Evolutionary conservation across 139 green algal species (phyloP).

Genomic region (Chlorokybus atmophyticus): DNA sequence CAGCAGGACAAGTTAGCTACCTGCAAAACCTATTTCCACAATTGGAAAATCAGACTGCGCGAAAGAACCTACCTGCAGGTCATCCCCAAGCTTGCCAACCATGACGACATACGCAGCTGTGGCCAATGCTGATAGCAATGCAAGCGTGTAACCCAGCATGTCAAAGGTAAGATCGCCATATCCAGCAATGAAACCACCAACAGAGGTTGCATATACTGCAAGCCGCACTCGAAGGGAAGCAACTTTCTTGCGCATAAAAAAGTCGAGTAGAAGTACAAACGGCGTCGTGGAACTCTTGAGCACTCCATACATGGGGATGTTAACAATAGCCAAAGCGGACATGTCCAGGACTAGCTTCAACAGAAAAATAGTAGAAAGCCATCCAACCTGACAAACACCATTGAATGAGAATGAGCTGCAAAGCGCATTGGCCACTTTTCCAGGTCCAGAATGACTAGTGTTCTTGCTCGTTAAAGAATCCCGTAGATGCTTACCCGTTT

Average conservation of each 20-base stretch:
- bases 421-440: not conserved
- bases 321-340: constrained; percentile 27
- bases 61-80: constrained; percentile 31
- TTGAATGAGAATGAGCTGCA: no score
- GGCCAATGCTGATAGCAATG: constrained; percentile 24
- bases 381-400: constrained; percentile 13
- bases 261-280: constrained; percentile 36
- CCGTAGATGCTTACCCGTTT: constrained; percentile 20
- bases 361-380: constrained; percentile 33
- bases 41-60: constrained; percentile 11
- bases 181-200: constrained; percentile 32
- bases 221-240: constrained; percentile 21
- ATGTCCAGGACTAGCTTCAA: constrained; percentile 41
- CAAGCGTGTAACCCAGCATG: constrained; percentile 31
- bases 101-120: constrained; percentile 38
- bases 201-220: constrained; percentile 29
- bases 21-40: constrained; percentile 19
- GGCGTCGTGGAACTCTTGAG: constrained; percentile 39
- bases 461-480: no score
- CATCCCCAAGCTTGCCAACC: constrained; percentile 38
- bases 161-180: constrained; percentile 35
- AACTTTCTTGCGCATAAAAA: constrained; percentile 21
- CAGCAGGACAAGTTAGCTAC: not conserved
- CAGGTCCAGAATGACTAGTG: no score
- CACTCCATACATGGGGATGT: constrained; percentile 43